phyloP scores from a whole-genome alignment of 164 flowering plant genomes.

The Berberis vulgaris region DNA sequence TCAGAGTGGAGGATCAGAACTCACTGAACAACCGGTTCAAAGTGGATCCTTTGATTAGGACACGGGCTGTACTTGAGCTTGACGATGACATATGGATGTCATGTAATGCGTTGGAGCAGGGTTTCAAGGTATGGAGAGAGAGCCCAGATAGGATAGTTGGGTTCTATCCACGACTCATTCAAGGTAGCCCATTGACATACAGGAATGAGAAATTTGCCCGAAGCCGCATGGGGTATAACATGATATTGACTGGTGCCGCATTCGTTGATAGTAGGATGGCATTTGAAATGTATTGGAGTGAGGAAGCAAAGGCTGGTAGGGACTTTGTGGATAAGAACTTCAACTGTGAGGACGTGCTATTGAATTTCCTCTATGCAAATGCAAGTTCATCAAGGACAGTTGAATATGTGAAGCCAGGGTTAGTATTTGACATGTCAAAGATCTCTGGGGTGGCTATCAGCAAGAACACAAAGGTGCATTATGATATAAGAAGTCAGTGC shows the following conservation, averaged over 20 bases:
- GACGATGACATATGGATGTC: constrained; percentile 96
- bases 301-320: constrained; percentile 57
- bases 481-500: constrained; percentile 57
- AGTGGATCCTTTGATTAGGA: constrained; percentile 54
- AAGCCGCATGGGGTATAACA: constrained; percentile 56
- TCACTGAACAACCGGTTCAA: constrained; percentile 83
- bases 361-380: constrained; percentile 81
- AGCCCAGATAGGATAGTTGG: constrained; percentile 83
- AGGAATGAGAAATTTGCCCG: constrained; percentile 76
- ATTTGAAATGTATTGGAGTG: constrained; percentile 68
- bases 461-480: constrained; percentile 67
- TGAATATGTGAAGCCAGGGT: constrained; percentile 78
- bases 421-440: constrained; percentile 86
- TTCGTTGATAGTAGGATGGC: constrained; percentile 54
- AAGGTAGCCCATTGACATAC: constrained; percentile 52
- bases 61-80: constrained; percentile 78
- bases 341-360: constrained; percentile 83
- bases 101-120: constrained; percentile 78
- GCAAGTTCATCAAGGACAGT: constrained; percentile 58
- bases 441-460: constrained; percentile 85
- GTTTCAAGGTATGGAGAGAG: constrained; percentile 79
- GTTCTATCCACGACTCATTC: constrained; percentile 67
- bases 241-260: constrained; percentile 91
- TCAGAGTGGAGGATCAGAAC: constrained; percentile 60
- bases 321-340: constrained; percentile 56